phyloP scores from a whole-genome alignment of 441 rosid genomes.

The Eutrema salsugineum region DNA sequence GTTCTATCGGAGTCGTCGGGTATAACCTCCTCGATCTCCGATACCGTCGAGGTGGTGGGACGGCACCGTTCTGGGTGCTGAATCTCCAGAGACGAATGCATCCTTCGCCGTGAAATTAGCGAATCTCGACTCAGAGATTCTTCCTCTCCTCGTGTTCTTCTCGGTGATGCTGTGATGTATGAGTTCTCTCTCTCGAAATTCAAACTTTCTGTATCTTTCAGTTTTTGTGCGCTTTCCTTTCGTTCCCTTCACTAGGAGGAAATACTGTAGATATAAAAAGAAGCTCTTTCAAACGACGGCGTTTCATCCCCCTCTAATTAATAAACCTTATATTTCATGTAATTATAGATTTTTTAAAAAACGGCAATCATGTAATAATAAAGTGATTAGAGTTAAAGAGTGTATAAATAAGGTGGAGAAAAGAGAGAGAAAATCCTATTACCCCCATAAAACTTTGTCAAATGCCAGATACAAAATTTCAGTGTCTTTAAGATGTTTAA shows the following conservation, averaged over 20 bases:
- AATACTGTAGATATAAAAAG: neutral
- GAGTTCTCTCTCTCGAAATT: neutral
- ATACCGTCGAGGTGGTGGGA: conserved; percentile 15
- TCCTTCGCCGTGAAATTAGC: conserved; percentile 14
- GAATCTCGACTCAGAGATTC: neutral
- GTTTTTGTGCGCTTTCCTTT: conserved; percentile 20
- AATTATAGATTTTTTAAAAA: too few species aligned
- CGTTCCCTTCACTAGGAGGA: neutral
- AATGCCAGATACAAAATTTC: too few species aligned
- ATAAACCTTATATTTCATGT: too few species aligned
- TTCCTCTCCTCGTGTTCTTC: neutral
- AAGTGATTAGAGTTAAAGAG: too few species aligned
- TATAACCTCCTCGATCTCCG: conserved; percentile 18
- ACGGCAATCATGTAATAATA: too few species aligned
- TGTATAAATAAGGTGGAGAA: too few species aligned
- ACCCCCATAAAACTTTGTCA: too few species aligned
- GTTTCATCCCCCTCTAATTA: too few species aligned
- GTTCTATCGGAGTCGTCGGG: conserved; percentile 22
- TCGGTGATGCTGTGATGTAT: neutral
- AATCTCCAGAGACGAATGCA: conserved; percentile 32
- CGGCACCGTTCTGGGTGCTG: conserved; percentile 16
- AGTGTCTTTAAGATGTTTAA: too few species aligned
- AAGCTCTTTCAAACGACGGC: neutral
- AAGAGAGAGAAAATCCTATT: too few species aligned
- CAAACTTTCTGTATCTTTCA: neutral